Evolutionary conservation across 176 grass and related monocot species (phyloP), one percentile per base, ranked within the genome.

Genomic region (Otatea glauca): DNA sequence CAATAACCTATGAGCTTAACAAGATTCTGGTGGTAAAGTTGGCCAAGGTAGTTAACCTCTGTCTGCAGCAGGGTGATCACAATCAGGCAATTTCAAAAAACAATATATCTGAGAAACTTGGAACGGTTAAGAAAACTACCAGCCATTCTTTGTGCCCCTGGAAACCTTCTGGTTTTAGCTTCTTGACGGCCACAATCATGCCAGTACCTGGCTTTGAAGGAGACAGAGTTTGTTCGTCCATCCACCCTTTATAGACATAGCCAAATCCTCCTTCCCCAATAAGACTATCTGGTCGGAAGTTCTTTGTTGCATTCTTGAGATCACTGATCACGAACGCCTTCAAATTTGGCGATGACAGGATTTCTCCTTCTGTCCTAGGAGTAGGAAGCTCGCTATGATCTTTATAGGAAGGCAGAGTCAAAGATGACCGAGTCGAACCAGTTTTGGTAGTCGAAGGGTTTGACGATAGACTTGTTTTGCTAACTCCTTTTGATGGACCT

Each of bases 1-100:
- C 92, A 97, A 84, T 90, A 97, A 50, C 94, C 94, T 70, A 97
- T 92, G 68, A 97, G 90, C 84, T 88, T 94, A 83, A 97, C 94
- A 67, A 97, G 90, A 86, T 97, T 94, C 78, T 84, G 70, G 79
- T 97, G 94, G 43, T 86, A 71, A 77, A 97, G 94, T 77, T 92
- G 89, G 80, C 94, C 94, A 77, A 97, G 91, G 75, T 97, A 97
- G 75, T 92, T 73, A 7, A 97, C 91, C 81, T 97, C 92, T 18
- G 94, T 94, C 94, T 97, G 85, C 75, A 97, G 23, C 4, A 74
- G 61, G 47, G 0, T 0, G 58, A 75, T 38, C 43, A 7, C 60
- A 65, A 29, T 84, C n/a, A 60, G 34, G 17, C 84, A 67, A 65
- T 5, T 67, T 20, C n/a, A 62, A 13, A 24, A 0, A 60, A 9